Percentiles rank a stretch among this genome's conserved stretches.
Conservation (phyloP, 2,329 filamentous ascomycete species). For the Sporothrix mexicana region DNA sequence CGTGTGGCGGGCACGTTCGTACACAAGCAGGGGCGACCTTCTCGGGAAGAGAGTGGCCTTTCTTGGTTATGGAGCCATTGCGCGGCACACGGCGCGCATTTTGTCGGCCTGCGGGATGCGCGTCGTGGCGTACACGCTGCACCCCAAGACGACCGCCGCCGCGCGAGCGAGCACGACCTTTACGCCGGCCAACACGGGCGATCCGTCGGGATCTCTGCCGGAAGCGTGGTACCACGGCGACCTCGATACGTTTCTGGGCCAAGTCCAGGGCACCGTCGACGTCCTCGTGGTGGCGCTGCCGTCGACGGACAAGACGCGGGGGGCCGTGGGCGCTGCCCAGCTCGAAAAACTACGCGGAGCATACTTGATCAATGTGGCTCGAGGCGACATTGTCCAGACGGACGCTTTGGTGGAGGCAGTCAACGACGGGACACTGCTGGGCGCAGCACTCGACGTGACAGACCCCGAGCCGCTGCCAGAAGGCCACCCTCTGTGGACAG, state of each 20-base stretch:
- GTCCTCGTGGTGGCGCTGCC: conserved; percentile 58
- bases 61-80: conserved; percentile 61
- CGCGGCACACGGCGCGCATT: conserved; percentile 60
- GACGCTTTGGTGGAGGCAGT: conserved; percentile 67
- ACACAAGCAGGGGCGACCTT: conserved; percentile 24
- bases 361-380: conserved; percentile 73
- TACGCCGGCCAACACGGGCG: conserved; percentile 69
- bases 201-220: conserved; percentile 55
- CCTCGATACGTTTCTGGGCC: conserved; percentile 57
- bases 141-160: conserved; percentile 68
- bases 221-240: conserved; percentile 58
- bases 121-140: conserved; percentile 76
- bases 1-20: neutral
- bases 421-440: conserved; percentile 52
- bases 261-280: conserved; percentile 46
- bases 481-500: conserved; percentile 71
- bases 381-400: conserved; percentile 58
- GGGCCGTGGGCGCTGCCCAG: conserved; percentile 56
- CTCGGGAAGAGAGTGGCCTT: conserved; percentile 39
- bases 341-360: conserved; percentile 58
- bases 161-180: conserved; percentile 68
- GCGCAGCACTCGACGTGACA: conserved; percentile 78
- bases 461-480: conserved; percentile 77
- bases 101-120: conserved; percentile 71
- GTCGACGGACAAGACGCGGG: conserved; percentile 54